phyloP scores from a whole-genome alignment of 164 flowering plant genomes.

The Kingdonia uniflora region DNA sequence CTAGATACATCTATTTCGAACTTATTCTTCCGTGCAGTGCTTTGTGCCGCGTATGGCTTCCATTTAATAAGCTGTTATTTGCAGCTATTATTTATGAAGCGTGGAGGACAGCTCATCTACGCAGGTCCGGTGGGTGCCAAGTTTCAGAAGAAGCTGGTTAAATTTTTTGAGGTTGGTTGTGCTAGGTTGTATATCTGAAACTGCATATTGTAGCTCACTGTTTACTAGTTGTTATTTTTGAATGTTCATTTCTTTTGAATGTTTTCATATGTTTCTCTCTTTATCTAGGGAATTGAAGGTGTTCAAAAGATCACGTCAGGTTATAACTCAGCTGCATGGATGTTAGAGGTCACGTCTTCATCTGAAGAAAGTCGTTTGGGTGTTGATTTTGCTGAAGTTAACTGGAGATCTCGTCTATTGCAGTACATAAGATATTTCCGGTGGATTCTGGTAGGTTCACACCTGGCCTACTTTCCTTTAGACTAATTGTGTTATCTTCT shows the following conservation, averaged over 20 bases:
- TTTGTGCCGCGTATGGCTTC: background rate
- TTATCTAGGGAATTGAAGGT: conserved; percentile 25
- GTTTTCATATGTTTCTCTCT: background rate
- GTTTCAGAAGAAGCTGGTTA: conserved; percentile 34
- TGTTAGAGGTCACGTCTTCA: conserved; percentile 22
- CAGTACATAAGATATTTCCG: conserved; percentile 19
- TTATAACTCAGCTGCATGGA: conserved; percentile 31
- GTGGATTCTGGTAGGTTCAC: background rate
- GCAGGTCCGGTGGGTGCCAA: conserved; percentile 43
- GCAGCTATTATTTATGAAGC: conserved; percentile 46
- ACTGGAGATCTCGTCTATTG: conserved; percentile 18
- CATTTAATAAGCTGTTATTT: background rate
- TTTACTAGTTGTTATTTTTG: background rate
- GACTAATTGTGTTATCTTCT: conserved; percentile 2
- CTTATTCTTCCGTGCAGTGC: too few species aligned
- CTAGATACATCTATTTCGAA: background rate
- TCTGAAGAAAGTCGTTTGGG: conserved; percentile 23
- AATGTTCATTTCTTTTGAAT: background rate
- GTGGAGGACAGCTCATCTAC: conserved; percentile 57
- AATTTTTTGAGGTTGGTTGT: conserved; percentile 48
- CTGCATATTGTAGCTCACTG: background rate
- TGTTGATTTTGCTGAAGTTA: conserved; percentile 17
- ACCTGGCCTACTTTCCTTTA: background rate
- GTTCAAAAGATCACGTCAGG: conserved; percentile 21
- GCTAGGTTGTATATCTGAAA: background rate